Evolutionary conservation across 2,329 filamentous ascomycete species (phyloP).

Genomic region (Colletotrichum somersetense): DNA sequence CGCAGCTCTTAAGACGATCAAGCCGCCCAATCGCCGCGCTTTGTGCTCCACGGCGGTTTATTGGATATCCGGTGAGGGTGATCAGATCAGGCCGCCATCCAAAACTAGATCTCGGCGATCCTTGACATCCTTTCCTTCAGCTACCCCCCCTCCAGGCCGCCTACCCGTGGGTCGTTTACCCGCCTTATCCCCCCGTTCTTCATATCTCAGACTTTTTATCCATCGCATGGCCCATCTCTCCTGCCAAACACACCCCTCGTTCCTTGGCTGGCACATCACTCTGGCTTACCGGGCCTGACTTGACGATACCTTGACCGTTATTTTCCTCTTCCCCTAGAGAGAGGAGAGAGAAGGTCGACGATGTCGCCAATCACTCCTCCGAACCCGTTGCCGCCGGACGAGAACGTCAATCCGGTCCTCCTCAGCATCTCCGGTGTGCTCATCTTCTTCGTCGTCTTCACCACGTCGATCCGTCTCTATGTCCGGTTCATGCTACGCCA

Average conservation of each 20-base stretch:
- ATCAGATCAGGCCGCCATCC: slow-evolving; percentile 9
- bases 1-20: slow-evolving; percentile 29
- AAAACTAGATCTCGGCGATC: slow-evolving; percentile 36
- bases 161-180: slow-evolving; percentile 23
- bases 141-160: background rate
- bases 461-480: slow-evolving; percentile 50
- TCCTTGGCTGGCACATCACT: slow-evolving; percentile 7
- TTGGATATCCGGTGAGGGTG: slow-evolving; percentile 1
- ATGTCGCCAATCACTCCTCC: slow-evolving; percentile 39
- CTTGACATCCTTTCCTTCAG: slow-evolving; percentile 2
- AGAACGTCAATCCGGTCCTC: slow-evolving; percentile 51
- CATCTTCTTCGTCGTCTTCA: slow-evolving; percentile 49
- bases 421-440: slow-evolving; percentile 51
- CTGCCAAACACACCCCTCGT: background rate
- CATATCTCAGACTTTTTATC: slow-evolving; percentile 27
- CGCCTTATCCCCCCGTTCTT: background rate
- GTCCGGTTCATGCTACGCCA: slow-evolving; percentile 48
- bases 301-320: background rate
- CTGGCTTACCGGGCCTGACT: slow-evolving; percentile 10
- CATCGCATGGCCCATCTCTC: slow-evolving; percentile 22
- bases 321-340: background rate
- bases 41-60: background rate
- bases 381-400: slow-evolving; percentile 55
- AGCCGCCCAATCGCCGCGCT: background rate
- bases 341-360: background rate